These are phyloP conservation scores for Amaranthus cruentus DNA, from an alignment of 148 eudicot genomes.

Conservation along the genomic window DNA sequence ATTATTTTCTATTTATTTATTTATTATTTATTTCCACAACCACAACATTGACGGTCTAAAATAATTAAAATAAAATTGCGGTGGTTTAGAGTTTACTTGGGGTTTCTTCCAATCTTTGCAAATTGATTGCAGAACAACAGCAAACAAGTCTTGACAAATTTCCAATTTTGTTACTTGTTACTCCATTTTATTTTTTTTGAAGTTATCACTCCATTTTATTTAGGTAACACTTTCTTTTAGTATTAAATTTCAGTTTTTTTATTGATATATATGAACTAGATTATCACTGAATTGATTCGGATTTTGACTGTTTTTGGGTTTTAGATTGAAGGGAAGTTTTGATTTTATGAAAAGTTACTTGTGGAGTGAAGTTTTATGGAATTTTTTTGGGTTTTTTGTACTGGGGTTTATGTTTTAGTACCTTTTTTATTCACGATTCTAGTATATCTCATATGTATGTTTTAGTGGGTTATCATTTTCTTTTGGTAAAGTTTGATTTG, in stretches of 20 bases:
- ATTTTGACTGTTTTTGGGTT: slow-evolving; percentile 6
- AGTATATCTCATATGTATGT: background rate
- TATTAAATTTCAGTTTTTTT: background rate
- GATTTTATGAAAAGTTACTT: background rate
- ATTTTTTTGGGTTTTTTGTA: slow-evolving; percentile 1
- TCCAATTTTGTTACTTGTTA: background rate
- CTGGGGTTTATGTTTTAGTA: background rate
- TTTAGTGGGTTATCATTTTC: background rate
- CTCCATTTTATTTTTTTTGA: background rate
- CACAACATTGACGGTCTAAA: background rate
- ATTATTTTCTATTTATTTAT: background rate
- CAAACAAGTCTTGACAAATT: background rate
- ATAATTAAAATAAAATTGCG: background rate
- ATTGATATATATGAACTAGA: background rate
- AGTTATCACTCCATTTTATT: background rate
- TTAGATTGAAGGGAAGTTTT: background rate
- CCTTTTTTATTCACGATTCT: background rate
- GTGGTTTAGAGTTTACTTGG: slow-evolving; percentile 15
- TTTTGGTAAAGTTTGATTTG: background rate
- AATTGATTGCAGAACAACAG: background rate
- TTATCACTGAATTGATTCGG: slow-evolving; percentile 5
- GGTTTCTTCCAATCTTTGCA: background rate
- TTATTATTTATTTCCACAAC: background rate
- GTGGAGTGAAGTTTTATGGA: background rate
- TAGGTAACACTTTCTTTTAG: background rate